Evolutionary conservation across 495 filamentous ascomycete species (phyloP).

Genomic region (Penicillium odoratum): DNA sequence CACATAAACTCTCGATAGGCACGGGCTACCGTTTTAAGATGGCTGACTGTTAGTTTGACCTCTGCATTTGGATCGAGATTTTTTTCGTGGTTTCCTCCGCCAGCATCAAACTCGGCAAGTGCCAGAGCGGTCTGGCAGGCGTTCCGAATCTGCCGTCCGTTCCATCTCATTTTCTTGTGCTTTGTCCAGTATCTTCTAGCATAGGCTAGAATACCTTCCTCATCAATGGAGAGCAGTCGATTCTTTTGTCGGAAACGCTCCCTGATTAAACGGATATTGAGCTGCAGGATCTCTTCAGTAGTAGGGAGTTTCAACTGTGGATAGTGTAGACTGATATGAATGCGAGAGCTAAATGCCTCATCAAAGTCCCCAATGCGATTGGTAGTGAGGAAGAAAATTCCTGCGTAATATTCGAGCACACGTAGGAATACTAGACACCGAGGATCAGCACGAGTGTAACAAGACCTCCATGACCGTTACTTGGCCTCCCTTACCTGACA

Average conservation of each 20-base stretch:
- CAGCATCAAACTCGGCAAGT: constrained; percentile 1
- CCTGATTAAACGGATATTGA: neutral
- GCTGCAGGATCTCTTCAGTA: neutral
- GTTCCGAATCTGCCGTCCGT: constrained; percentile 9
- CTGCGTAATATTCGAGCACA: constrained; percentile 23
- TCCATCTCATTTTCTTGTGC: constrained; percentile 1
- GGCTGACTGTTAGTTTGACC: too few relatives aligned
- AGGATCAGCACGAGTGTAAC: too few relatives aligned
- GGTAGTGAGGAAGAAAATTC: constrained; percentile 59
- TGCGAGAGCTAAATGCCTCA: constrained; percentile 52
- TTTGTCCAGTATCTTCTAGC: too few relatives aligned
- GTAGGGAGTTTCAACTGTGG: neutral
- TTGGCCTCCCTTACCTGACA: constrained; percentile 35
- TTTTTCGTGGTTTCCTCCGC: too few relatives aligned
- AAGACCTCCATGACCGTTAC: neutral
- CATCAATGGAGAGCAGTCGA: too few relatives aligned
- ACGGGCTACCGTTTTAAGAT: too few relatives aligned
- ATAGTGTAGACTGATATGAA: constrained; percentile 41
- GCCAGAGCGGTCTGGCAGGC: constrained; percentile 9
- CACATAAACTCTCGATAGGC: too few relatives aligned
- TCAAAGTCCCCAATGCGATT: constrained; percentile 52
- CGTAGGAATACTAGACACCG: constrained; percentile 5
- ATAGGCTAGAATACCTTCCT: too few relatives aligned
- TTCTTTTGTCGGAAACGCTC: too few relatives aligned
- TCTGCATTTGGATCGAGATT: too few relatives aligned